Evolutionary conservation across 805 yeast genomes (phyloP).

Genomic region (Wickerhamomyces rabaulensis): DNA sequence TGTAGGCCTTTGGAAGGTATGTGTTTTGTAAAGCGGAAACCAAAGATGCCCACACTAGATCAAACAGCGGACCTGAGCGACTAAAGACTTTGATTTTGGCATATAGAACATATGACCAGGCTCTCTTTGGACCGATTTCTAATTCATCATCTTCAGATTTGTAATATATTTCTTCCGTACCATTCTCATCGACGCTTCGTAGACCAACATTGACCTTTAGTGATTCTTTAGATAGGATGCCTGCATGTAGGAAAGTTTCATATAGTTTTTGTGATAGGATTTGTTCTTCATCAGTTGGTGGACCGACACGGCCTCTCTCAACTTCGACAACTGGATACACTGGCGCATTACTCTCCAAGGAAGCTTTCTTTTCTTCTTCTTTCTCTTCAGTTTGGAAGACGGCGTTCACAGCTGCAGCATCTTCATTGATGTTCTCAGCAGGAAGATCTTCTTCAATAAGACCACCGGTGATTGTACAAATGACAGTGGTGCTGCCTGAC

Average conservation of each 20-base stretch:
- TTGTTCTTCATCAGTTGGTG: slow-evolving; percentile 86
- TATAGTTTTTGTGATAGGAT: slow-evolving; percentile 59
- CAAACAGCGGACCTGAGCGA: slow-evolving; percentile 77
- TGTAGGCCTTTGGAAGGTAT: slow-evolving; percentile 60
- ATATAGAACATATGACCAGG: slow-evolving; percentile 54
- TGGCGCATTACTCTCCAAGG: slow-evolving; percentile 30
- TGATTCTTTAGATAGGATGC: slow-evolving; percentile 44
- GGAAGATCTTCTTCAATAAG: slow-evolving; percentile 49
- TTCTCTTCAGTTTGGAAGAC: slow-evolving; percentile 31
- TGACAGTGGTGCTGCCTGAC: slow-evolving; percentile 67
- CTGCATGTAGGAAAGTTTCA: slow-evolving; percentile 54
- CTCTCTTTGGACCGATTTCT: slow-evolving; percentile 34
- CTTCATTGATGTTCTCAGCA: slow-evolving; percentile 38
- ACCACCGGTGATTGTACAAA: slow-evolving; percentile 68
- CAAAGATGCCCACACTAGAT: slow-evolving; percentile 66
- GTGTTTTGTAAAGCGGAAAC: slow-evolving; percentile 55
- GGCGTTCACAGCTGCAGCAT: slow-evolving; percentile 27
- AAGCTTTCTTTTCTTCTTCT: slow-evolving; percentile 21
- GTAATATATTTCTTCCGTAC: slow-evolving; percentile 40
- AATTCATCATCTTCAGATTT: slow-evolving; percentile 40
- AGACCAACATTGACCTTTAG: slow-evolving; percentile 51
- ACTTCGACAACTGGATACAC: slow-evolving; percentile 75
- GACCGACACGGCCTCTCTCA: slow-evolving; percentile 68
- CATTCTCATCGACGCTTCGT: slow-evolving; percentile 48
- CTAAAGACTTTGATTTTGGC: slow-evolving; percentile 76